A percentile compares a stretch with the other conserved stretches of the same genome.
Evolutionary conservation across 106 monocot genomes (phyloP).

Genomic region (Chionographis japonica): DNA sequence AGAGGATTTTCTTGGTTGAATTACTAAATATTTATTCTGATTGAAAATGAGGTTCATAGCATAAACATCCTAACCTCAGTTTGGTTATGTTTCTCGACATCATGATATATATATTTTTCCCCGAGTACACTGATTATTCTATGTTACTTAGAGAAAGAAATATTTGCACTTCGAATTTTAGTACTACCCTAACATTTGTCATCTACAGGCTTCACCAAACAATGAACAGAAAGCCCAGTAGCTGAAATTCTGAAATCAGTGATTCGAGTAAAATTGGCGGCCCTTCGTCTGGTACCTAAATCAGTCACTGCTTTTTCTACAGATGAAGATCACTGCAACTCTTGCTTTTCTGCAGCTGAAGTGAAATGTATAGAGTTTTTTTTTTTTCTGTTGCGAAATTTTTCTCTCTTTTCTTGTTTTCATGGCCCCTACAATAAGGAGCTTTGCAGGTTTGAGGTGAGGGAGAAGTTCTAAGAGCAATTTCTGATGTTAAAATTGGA

Average conservation of each 20-base stretch:
- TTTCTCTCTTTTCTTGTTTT: neutral
- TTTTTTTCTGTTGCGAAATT: neutral
- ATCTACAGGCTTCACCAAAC: conserved; percentile 45
- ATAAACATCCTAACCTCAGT: too few relatives aligned
- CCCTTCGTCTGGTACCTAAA: neutral
- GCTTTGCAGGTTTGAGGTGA: too few relatives aligned
- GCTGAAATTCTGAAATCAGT: conserved; percentile 27
- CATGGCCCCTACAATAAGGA: neutral
- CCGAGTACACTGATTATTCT: neutral
- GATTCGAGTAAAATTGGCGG: neutral
- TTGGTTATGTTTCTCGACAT: neutral
- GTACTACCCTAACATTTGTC: neutral
- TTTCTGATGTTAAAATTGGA: too few relatives aligned
- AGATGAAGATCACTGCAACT: neutral
- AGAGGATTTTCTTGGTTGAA: too few relatives aligned
- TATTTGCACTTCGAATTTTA: neutral
- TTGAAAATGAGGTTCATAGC: too few relatives aligned
- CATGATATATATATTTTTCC: neutral
- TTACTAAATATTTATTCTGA: too few relatives aligned
- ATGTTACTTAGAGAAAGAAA: neutral
- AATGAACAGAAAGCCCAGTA: conserved; percentile 51
- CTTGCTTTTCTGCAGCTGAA: neutral
- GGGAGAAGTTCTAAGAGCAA: too few relatives aligned
- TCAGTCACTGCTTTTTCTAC: neutral
- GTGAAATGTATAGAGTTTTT: conserved; percentile 6